phyloP scores from a whole-genome alignment of 176 grass and related monocot species.

The Triticum urartu region DNA sequence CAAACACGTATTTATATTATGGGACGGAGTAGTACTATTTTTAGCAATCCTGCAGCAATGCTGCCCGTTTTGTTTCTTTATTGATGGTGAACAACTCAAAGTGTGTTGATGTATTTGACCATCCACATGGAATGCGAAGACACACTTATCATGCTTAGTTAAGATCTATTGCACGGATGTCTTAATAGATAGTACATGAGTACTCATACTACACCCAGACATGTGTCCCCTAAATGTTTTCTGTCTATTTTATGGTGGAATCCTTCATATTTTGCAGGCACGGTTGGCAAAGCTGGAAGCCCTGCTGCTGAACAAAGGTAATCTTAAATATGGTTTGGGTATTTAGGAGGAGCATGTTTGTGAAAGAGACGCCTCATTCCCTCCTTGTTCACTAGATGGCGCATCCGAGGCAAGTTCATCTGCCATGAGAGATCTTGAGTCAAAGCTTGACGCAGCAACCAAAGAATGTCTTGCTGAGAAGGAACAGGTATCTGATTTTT shows the following conservation, averaged over 20 bases:
- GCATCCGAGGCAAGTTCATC: constrained; percentile 41
- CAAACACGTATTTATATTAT: no score
- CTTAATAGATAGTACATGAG: background rate
- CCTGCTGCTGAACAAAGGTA: constrained; percentile 61
- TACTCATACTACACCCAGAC: background rate
- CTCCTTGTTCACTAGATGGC: constrained; percentile 36
- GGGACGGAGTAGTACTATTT: no score
- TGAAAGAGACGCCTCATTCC: background rate
- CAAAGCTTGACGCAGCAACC: constrained; percentile 45
- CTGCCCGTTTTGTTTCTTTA: background rate
- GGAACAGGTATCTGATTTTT: constrained; percentile 50
- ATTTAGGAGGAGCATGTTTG: background rate
- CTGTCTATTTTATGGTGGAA: constrained; percentile 15
- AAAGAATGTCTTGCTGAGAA: constrained; percentile 46
- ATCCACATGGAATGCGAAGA: constrained; percentile 6
- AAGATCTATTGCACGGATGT: background rate
- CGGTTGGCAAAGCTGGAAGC: constrained; percentile 71
- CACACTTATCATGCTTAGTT: constrained; percentile 19
- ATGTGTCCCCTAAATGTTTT: constrained; percentile 10
- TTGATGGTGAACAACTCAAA: background rate
- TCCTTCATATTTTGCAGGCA: constrained; percentile 29
- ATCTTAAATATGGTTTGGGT: constrained; percentile 12
- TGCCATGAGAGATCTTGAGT: constrained; percentile 54
- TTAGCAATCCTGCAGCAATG: background rate
- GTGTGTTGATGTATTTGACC: constrained; percentile 23